Percentiles rank a stretch among this genome's conserved stretches.
phyloP scores from a whole-genome alignment of 345 rosid genomes.

The Microthlaspi erraticum region DNA sequence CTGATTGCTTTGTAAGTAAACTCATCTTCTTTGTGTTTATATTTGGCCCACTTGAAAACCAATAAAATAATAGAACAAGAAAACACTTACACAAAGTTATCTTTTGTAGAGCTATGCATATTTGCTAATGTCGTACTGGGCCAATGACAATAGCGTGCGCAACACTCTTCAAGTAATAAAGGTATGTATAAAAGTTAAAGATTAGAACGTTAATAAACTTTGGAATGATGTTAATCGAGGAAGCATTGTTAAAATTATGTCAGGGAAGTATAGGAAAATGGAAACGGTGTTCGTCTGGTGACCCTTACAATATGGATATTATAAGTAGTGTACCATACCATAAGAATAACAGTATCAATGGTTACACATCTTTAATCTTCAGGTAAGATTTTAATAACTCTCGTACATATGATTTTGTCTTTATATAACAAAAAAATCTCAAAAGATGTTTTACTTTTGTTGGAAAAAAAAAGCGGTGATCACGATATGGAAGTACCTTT shows the following conservation, averaged over 20 bases:
- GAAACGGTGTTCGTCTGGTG: background rate
- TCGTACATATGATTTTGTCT: background rate
- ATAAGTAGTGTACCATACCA: slow-evolving; percentile 23
- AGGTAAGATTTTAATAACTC: background rate
- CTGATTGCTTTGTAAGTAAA: background rate
- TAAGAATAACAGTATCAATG: slow-evolving; percentile 12
- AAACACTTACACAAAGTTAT: background rate
- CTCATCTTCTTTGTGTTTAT: background rate
- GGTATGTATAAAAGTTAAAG: background rate
- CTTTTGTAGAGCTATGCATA: background rate
- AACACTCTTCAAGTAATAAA: background rate
- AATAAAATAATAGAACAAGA: background rate
- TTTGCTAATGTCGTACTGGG: background rate
- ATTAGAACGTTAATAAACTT: background rate
- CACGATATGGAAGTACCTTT: slow-evolving; percentile 57
- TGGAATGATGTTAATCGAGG: background rate
- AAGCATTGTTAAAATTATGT: background rate
- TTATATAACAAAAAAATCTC: background rate
- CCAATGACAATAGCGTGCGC: slow-evolving; percentile 1
- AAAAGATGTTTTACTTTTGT: background rate
- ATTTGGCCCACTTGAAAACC: background rate
- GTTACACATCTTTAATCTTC: background rate
- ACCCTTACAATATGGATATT: background rate
- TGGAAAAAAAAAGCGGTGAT: slow-evolving; percentile 52
- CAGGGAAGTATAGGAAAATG: background rate